Conservation (phyloP, 805 yeast genomes). For the Candida jianshihensis region DNA sequence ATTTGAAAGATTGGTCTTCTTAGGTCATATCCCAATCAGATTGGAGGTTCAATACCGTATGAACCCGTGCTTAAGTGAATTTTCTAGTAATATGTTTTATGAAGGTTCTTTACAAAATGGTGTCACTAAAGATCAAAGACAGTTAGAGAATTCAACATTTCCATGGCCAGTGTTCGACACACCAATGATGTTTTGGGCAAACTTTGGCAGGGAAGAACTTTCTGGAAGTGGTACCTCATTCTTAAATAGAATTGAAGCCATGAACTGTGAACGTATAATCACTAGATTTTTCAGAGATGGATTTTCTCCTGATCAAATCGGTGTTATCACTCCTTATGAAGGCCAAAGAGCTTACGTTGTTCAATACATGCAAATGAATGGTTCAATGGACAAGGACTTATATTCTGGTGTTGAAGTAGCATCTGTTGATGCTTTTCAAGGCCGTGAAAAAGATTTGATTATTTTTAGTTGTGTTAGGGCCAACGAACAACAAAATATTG, state of each 20-base stretch:
- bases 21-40: constrained; percentile 81
- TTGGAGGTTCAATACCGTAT: constrained; percentile 91
- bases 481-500: constrained; percentile 66
- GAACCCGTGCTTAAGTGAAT: constrained; percentile 85
- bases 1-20: constrained; percentile 75
- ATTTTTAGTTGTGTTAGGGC: constrained; percentile 79
- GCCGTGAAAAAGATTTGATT: constrained; percentile 79
- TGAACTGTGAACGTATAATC: constrained; percentile 76
- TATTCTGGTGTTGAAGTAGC: constrained; percentile 79
- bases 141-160: constrained; percentile 47
- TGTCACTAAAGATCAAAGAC: constrained; percentile 70
- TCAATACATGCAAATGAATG: constrained; percentile 70
- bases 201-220: constrained; percentile 83
- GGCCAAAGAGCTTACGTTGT: constrained; percentile 83
- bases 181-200: constrained; percentile 97
- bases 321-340: constrained; percentile 91
- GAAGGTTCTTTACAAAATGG: constrained; percentile 92
- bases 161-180: constrained; percentile 86
- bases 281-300: constrained; percentile 72
- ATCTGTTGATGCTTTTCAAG: constrained; percentile 94
- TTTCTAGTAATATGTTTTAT: constrained; percentile 85
- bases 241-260: constrained; percentile 82
- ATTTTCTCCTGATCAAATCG: constrained; percentile 72
- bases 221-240: constrained; percentile 75
- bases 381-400: constrained; percentile 55